Evolutionary conservation across 192 early-diverging fungal species (phyloP), one percentile per base, ranked within the genome.

Genomic region (Podila horticola): DNA sequence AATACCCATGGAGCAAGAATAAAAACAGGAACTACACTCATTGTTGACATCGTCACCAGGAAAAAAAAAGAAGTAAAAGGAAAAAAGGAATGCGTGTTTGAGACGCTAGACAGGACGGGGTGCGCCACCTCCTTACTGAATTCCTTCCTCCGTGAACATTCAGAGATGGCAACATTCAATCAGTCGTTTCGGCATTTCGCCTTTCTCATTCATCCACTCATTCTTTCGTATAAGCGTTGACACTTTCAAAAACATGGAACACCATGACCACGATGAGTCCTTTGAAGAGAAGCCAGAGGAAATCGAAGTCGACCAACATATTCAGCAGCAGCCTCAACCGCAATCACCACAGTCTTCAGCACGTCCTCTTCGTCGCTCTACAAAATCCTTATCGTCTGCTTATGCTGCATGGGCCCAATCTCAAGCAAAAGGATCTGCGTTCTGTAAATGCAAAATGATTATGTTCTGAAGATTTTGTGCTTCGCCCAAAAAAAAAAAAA

Each of bases 381-480:
- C 31, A 41, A 71, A 61, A n/a, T 69, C 66, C 15, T 49, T 69
- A 4, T 67, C 64, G 22, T 62, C 69, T 15, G 75, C 70, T 1
- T 72, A 51, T 61, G n/a, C 66, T 10, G 76, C 76, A 36, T 79
- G 76, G 76, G 70, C 65, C 33, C 59, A 71, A 29, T 52, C 77
- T 5, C 77, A 81, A 48, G 77, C 77, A 5, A 63, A 36, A 29
- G 71, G 71, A 50, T 64, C 77, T 8, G 60, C 58, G 3, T 69
- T 61, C 57, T 59, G 77, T 81, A 81, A 45, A 17, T 45, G 11
- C 13, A 64, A 45, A n/a, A 55, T 73, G 12, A 6, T 58, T 45
- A 20, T 52, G 28, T 52, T 71, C 36, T 66, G 19, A 22, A 20
- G 57, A 30, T 28, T 22, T 20, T 49, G 30, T 57, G 57, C 61